A percentile compares a stretch with the other conserved stretches of the same genome.
Conservation (phyloP, 495 filamentous ascomycete species). For the Talaromyces liani region DNA sequence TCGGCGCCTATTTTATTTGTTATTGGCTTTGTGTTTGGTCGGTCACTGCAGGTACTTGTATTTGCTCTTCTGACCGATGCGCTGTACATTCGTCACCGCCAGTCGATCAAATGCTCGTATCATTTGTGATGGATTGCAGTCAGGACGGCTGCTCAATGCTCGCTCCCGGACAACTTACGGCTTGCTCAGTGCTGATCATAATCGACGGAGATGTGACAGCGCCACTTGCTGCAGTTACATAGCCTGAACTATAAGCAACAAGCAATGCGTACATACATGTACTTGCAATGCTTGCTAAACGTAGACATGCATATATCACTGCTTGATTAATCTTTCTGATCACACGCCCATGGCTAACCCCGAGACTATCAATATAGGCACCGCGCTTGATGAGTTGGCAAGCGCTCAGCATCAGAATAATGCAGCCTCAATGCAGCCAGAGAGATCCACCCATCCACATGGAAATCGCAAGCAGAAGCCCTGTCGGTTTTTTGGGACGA, state of each 20-base stretch:
- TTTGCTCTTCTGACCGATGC: slow-evolving; percentile 1
- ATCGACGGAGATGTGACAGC: background rate
- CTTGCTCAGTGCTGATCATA: background rate
- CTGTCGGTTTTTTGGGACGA: slow-evolving; percentile 11
- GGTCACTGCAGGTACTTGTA: background rate
- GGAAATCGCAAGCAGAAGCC: slow-evolving; percentile 4
- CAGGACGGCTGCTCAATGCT: too few relatives aligned
- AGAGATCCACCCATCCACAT: slow-evolving; percentile 9
- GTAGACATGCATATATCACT: background rate
- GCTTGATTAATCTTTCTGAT: background rate
- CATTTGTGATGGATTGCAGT: background rate
- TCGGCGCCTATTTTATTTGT: slow-evolving; percentile 4
- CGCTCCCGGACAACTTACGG: background rate
- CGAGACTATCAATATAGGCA: slow-evolving; percentile 1
- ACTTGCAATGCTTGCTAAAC: background rate
- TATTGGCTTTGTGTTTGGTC: background rate
- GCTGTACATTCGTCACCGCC: slow-evolving; percentile 3
- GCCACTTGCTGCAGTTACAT: background rate
- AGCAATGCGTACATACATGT: background rate
- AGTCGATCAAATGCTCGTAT: slow-evolving; percentile 1
- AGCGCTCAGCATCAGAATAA: slow-evolving; percentile 8
- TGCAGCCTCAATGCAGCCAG: slow-evolving; percentile 9
- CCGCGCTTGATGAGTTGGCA: slow-evolving; percentile 8
- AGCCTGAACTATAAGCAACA: background rate
- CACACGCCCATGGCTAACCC: slow-evolving; percentile 7